Evolutionary conservation across 306 rosid species (phyloP).

Genomic region (Gynostemma pentaphyllum): DNA sequence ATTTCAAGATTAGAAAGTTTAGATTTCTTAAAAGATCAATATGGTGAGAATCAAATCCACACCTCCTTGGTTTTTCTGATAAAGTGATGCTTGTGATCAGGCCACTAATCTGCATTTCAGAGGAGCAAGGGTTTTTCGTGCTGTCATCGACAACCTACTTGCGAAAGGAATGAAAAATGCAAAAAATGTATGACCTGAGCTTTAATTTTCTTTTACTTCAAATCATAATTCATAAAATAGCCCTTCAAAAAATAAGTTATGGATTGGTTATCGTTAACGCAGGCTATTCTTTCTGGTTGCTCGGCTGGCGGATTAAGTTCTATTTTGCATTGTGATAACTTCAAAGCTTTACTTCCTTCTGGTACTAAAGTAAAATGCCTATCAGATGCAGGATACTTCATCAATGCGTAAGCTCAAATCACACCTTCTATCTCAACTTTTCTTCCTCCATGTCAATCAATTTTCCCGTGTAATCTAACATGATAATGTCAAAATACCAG

Average conservation of each 20-base stretch:
- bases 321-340: conserved; percentile 75
- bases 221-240: not conserved
- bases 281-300: conserved; percentile 93
- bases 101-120: conserved; percentile 70
- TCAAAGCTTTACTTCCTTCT: conserved; percentile 45
- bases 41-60: conserved; percentile 1
- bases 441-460: not conserved
- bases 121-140: conserved; percentile 74
- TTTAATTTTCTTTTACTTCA: not conserved
- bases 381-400: conserved; percentile 91
- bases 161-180: conserved; percentile 88
- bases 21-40: not conserved
- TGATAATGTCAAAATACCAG: conserved; percentile 34
- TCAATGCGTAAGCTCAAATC: conserved; percentile 45
- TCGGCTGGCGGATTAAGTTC: conserved; percentile 94
- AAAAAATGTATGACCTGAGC: conserved; percentile 44
- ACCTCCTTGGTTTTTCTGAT: conserved; percentile 1
- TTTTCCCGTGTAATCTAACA: not conserved
- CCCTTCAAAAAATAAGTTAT: not conserved
- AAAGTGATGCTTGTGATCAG: conserved; percentile 25
- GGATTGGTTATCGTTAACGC: conserved; percentile 2
- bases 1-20: conserved; percentile 1
- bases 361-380: conserved; percentile 67
- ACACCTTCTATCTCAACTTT: not conserved
- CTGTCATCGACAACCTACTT: conserved; percentile 57